Base-by-base conservation (phyloP, 108 stramenopile species). In the Mayamaea pseudoterrestris region DNA sequence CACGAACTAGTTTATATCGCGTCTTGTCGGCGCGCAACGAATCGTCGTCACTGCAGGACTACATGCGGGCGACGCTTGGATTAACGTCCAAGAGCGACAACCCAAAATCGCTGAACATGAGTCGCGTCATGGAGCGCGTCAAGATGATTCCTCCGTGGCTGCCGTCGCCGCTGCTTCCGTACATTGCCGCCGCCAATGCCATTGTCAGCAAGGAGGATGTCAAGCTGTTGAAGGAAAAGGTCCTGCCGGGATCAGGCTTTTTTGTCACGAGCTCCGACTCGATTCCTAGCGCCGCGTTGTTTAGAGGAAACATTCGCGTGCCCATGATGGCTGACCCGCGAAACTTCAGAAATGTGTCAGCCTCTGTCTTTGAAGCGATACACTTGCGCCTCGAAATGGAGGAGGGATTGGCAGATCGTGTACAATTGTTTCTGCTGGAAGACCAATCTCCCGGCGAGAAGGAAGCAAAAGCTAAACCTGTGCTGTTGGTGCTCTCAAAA, bases 61-160 rank as follows among this genome's bases (percentile, higher is more conserved):
- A 55, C 37, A 50, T 47, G 11, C 27, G 35, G 21, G 23, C 9
- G 29, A 60, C 32, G 6, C 13, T 56, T 13, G 47, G 23, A 16
- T 16, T 30, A 30, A 24, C 46, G 39, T 3, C 2, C 3, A 5
- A 17, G 8, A n/a, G 30, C 1, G 18, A 21, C 4, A 7, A 16
- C 12, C 24, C 18, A 30, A 56, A 40, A 5, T 55, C 43, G n/a
- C 26, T 26, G 6, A 56, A 57, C 21, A 36, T 36, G 12, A 44
- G 40, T 29, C 3, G 31, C 2, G 18, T 47, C 20, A 65, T 69
- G 53, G 61, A 69, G 28, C 36, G 59, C 21, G 44, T 76, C 0
- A 39, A 66, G n/a, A 53, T 73, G 34, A 58, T 76, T 20, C 80
- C 84, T 4, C 8, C 61, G 27, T 87, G 84, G 84, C 36, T 87